Base-by-base conservation (phyloP, 2,329 filamentous ascomycete species). In the Fusarium chuoi region DNA sequence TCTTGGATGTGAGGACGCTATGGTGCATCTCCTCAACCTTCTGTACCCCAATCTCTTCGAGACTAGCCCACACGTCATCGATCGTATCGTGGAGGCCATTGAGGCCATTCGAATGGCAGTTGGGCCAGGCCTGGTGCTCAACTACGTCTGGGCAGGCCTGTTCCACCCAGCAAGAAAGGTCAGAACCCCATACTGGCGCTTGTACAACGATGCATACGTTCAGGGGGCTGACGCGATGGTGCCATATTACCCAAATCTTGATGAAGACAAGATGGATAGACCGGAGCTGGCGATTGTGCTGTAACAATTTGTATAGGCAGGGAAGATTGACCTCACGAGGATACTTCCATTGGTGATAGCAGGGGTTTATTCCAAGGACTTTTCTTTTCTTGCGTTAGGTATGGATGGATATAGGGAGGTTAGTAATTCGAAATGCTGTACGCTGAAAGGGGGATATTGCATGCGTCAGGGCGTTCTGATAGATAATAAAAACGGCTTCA, bases 81-180 rank as follows among this genome's bases (percentile, higher is more conserved):
- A 99, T 83, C 92, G 96, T 49, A 97, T 99, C 76, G 93, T 99
- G 73, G 97, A 99, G 83, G 96, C 97, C 57, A 97, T 99, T 75
- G 96, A 98, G 82, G 96, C 95, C 44, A 94, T 99, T 71, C 91
- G 96, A 54, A 94, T 98, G 87, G 95, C 96, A 0, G 93, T 98
- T 49, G 96, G 96, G 2, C 94, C 95, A 0, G 96, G 96, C 6
- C 86, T 97, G 28, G 94, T 98, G 41, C 93, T 99, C 89, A 99
- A 99, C 85, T 99, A 99, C 82, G 92, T 98, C 68, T 98, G 95
- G 95, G 96, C 96, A 0, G 96, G 96, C 24, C 87, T 99, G 24
- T 99, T 99, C 88, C 97, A 99, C 81, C 96, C 96, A 1, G 96
- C 96, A 7, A 90, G 96, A 71, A 98, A 98, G 85, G 96, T 99